Conservation (phyloP, 352 stramenopile species). For the Globisporangium polare region DNA sequence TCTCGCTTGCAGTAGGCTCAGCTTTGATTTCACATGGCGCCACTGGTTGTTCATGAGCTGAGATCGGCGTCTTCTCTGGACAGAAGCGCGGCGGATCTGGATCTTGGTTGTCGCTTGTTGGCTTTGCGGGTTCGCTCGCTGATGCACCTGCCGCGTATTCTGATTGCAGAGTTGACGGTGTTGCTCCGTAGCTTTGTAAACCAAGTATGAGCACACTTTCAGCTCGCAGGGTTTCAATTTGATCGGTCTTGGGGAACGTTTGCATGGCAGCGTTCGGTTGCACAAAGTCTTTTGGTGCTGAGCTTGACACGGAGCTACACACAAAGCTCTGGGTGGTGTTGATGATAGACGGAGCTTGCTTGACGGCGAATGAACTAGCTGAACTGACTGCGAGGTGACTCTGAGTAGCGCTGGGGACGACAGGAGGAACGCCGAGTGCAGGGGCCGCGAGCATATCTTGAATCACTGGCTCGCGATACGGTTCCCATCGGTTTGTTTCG, state of each 20-base stretch:
- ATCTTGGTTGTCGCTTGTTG: background rate
- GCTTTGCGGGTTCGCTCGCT: background rate
- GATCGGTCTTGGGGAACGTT: background rate
- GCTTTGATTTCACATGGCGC: background rate
- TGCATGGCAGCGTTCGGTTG: background rate
- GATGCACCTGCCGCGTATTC: background rate
- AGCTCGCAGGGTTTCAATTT: background rate
- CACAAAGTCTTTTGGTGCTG: background rate
- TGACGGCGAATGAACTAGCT: background rate
- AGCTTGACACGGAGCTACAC: background rate
- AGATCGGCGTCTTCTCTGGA: background rate
- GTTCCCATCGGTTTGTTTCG: background rate
- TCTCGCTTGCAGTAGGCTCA: background rate
- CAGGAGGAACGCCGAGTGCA: background rate
- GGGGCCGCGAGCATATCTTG: background rate
- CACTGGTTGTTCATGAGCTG: background rate
- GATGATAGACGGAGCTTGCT: background rate
- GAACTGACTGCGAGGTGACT: background rate
- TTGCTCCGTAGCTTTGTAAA: background rate
- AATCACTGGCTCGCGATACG: background rate
- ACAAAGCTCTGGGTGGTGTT: background rate
- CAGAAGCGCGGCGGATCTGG: background rate
- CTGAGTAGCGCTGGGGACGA: background rate
- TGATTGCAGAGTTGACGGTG: background rate
- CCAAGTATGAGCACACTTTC: too few relatives aligned